Conservation (phyloP, 768 basidiomycete species). For the Termitomyces heimii region DNA sequence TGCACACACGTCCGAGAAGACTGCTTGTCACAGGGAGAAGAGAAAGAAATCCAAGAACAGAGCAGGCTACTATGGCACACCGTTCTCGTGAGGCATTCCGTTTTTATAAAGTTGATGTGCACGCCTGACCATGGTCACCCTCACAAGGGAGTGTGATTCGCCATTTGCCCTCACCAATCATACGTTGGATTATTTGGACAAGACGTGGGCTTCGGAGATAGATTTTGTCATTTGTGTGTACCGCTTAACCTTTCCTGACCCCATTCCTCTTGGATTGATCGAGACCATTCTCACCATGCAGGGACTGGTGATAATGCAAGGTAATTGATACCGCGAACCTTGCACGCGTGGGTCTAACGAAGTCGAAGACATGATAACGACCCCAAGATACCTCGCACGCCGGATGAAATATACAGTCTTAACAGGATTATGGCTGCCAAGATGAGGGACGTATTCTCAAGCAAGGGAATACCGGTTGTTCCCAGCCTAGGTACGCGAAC, state of each 20-base stretch:
- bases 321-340: conserved; percentile 23
- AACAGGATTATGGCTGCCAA: conserved; percentile 62
- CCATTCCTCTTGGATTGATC: background rate
- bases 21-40: conserved; percentile 64
- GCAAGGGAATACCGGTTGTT: conserved; percentile 68
- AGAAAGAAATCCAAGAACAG: conserved; percentile 45
- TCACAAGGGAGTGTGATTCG: conserved; percentile 69
- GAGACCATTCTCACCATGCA: conserved; percentile 16
- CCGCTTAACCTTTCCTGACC: conserved; percentile 3
- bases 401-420: conserved; percentile 69
- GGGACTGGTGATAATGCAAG: conserved; percentile 79
- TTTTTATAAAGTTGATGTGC: background rate
- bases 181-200: conserved; percentile 74
- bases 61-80: conserved; percentile 61
- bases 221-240: conserved; percentile 85
- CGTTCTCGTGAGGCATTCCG: conserved; percentile 52
- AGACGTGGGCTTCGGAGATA: conserved; percentile 76
- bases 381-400: conserved; percentile 71
- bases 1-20: conserved; percentile 43
- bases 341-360: background rate
- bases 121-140: background rate
- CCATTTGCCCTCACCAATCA: conserved; percentile 74
- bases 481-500: conserved; percentile 62
- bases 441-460: conserved; percentile 71
- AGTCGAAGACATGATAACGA: conserved; percentile 76